A percentile compares a stretch with the other conserved stretches of the same genome.
Conservation (phyloP, 345 rosid species). For the Dipteronia dyeriana region DNA sequence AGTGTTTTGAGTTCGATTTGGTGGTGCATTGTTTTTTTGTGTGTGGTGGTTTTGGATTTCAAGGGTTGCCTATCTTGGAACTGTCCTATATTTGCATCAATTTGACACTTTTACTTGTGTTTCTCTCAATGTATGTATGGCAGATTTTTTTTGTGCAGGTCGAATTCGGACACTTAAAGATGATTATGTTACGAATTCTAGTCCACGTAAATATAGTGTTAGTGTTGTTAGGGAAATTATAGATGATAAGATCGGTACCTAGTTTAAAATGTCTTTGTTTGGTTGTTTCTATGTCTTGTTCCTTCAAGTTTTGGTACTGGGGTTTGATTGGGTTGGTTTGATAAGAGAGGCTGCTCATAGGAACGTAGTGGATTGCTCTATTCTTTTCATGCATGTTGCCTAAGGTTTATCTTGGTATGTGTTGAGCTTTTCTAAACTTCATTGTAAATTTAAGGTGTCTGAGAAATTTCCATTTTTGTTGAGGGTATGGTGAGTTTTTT, state of each 20-base stretch:
- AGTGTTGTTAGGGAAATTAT: slow-evolving; percentile 50
- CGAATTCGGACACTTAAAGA: slow-evolving; percentile 65
- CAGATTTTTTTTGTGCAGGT: slow-evolving; percentile 63
- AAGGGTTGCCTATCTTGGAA: slow-evolving; percentile 56
- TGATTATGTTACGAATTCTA: slow-evolving; percentile 49
- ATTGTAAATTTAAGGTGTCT: slow-evolving; percentile 69
- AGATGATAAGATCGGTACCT: slow-evolving; percentile 46
- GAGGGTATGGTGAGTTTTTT: slow-evolving; percentile 85
- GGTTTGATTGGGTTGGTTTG: slow-evolving; percentile 68
- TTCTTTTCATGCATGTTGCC: slow-evolving; percentile 59
- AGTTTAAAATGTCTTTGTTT: slow-evolving; percentile 61
- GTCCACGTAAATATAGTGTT: slow-evolving; percentile 40
- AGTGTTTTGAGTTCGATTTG: no score
- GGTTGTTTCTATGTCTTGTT: slow-evolving; percentile 78
- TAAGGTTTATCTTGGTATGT: slow-evolving; percentile 84
- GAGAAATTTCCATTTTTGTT: slow-evolving; percentile 75
- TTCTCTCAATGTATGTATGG: slow-evolving; percentile 54
- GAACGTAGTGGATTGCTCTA: slow-evolving; percentile 56
- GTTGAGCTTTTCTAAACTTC: slow-evolving; percentile 70
- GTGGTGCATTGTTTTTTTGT: no score
- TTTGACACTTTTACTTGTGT: slow-evolving; percentile 60
- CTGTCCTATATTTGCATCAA: slow-evolving; percentile 70
- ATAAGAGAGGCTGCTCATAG: slow-evolving; percentile 50
- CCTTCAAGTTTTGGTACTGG: slow-evolving; percentile 69
- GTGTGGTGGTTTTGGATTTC: slow-evolving; percentile 17